Percentiles rank a stretch among this genome's conserved stretches.
Evolutionary conservation across 192 early-diverging fungal species (phyloP).

Genomic region (Phycomyces nitens): DNA sequence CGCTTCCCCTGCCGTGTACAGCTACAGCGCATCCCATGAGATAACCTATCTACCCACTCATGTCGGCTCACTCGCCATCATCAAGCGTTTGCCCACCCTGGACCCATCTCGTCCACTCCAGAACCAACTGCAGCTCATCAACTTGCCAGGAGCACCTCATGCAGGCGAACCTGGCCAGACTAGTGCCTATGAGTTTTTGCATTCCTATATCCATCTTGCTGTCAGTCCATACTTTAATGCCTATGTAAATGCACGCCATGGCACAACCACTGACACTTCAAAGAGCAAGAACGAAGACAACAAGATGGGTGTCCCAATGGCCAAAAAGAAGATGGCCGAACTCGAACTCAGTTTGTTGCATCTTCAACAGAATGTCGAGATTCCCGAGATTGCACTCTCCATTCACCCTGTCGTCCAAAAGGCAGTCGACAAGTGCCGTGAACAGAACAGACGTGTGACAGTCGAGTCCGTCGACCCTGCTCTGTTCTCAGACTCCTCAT

Average conservation of each 20-base stretch:
- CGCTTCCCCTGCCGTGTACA: constrained; percentile 36
- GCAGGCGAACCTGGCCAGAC: constrained; percentile 47
- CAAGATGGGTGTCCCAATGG: constrained; percentile 89
- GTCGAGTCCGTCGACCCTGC: constrained; percentile 71
- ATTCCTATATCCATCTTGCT: constrained; percentile 89
- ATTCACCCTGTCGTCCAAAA: constrained; percentile 82
- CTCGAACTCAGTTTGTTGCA: constrained; percentile 92
- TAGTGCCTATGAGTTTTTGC: constrained; percentile 83
- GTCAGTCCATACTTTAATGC: constrained; percentile 97
- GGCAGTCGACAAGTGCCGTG: constrained; percentile 66
- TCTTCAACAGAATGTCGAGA: constrained; percentile 97
- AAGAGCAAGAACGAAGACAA: constrained; percentile 62
- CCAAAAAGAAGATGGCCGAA: constrained; percentile 98
- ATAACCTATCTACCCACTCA: constrained; percentile 70
- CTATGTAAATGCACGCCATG: constrained; percentile 72
- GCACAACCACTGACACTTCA: constrained; percentile 39
- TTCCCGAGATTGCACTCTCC: constrained; percentile 85
- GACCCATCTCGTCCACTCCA: constrained; percentile 71
- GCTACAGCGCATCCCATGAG: constrained; percentile 67
- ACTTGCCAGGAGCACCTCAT: constrained; percentile 72
- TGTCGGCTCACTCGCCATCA: constrained; percentile 72
- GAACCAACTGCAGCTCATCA: constrained; percentile 85
- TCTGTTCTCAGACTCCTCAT: constrained; percentile 74
- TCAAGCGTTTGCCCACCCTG: constrained; percentile 71
- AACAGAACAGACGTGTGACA: constrained; percentile 58